Percentiles rank a stretch among this genome's conserved stretches.
phyloP scores from a whole-genome alignment of 2,329 filamentous ascomycete species.

The Trichoderma atroviride region DNA sequence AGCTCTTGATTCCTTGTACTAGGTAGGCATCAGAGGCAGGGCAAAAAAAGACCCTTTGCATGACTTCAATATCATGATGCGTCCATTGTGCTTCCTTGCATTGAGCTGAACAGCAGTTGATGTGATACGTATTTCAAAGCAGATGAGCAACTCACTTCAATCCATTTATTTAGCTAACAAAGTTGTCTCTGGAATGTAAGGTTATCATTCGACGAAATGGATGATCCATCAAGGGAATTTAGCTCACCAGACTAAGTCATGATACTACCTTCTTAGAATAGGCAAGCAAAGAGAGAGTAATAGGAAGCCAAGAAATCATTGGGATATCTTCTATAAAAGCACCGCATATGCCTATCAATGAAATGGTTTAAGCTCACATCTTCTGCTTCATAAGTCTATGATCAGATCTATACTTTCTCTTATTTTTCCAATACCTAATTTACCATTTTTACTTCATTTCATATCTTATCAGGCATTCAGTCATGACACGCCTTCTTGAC shows the following conservation, averaged over 20 bases:
- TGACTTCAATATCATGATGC: neutral
- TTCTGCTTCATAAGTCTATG: neutral
- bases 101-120: neutral
- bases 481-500: constrained; percentile 30
- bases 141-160: neutral
- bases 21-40: no score
- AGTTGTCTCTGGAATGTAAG: neutral
- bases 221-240: constrained; percentile 1
- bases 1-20: neutral
- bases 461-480: neutral
- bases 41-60: neutral
- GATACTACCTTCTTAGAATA: constrained; percentile 24
- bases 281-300: neutral
- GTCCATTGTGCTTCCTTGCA: neutral
- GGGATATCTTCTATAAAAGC: neutral
- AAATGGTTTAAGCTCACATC: no score
- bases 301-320: neutral
- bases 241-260: constrained; percentile 5
- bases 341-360: neutral
- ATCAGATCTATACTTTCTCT: neutral
- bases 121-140: neutral
- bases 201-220: neutral
- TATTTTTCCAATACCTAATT: neutral
- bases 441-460: neutral
- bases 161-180: neutral